Evolutionary conservation across 768 basidiomycete genomes (phyloP), one percentile per base, ranked within the genome.

Genomic region (Mycena rebaudengoi): DNA sequence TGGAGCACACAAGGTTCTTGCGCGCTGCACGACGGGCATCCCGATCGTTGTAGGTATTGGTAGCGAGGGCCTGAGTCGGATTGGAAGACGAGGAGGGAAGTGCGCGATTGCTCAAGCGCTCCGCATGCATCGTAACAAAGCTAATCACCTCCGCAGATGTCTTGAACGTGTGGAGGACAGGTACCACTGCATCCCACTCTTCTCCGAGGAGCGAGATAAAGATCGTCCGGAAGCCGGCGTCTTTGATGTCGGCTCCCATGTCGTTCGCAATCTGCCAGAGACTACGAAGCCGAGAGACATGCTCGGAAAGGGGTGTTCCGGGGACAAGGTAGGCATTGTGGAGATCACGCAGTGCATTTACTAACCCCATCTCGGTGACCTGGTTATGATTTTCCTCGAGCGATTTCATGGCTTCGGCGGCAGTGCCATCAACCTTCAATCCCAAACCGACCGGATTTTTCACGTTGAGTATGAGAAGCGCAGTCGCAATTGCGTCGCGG

Each of bases 401-500:
- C 4, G 69, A 63, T 20, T 52, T 54, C 70, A 68, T 72, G 3
- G 71, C 69, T 18, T 73, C 65, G 0, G 68, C 64, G 0, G 72
- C 70, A 0, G 62, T 70, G 3, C 73, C 70, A 28, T 69, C 69
- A 16, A 62, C 60, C 20, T 69, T 67, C 5, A 74, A 37, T 0
- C 71, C 74, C 3, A 71, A 33, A 5, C 73, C 73, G 8, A 74
- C 43, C 0, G 69, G 65, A 37, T 75, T 70, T 32, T 72, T 70
- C 37, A 66, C 64, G 52, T 75, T 75, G 25, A 69, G 60, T 13
- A 68, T 43, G 25, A 75, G 55, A 0, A 69, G 62, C 0, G 54
- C 64, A 4, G 60, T 39, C 6, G 69, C 55, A 62, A 70, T 68
- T 0, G 64, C 67, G 28, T 75, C 69, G 1, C 68, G 52, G 7